A percentile compares a stretch with the other conserved stretches of the same genome.
These are phyloP conservation scores for Lactarius sp. DNA, from an alignment of 768 basidiomycete genomes.

Conservation along the genomic window DNA sequence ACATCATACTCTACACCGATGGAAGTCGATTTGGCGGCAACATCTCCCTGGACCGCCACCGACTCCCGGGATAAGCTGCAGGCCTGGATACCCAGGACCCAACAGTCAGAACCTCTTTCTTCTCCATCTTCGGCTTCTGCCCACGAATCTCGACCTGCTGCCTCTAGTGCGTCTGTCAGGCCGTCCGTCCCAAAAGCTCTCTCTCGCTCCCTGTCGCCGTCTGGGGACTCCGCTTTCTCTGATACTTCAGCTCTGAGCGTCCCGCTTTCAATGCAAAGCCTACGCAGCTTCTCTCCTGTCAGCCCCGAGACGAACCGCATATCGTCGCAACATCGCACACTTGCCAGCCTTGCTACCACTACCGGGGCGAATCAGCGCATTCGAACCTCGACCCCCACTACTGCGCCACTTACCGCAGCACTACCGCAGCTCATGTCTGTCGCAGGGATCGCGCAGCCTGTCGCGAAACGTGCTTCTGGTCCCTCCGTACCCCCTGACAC, in stretches of 20 bases:
- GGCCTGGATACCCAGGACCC: constrained; percentile 16
- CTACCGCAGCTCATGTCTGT: neutral
- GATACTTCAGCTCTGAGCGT: constrained; percentile 11
- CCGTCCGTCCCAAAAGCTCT: constrained; percentile 5
- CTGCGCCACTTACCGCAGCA: neutral
- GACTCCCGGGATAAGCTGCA: constrained; percentile 10
- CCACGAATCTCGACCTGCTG: constrained; percentile 3
- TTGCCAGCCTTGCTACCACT: neutral
- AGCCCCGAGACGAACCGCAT: neutral
- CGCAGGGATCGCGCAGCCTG: constrained; percentile 7
- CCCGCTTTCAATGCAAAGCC: constrained; percentile 5
- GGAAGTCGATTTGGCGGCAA: constrained; percentile 9
- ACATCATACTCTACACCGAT: constrained; percentile 2
- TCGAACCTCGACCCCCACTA: neutral
- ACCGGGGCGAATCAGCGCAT: neutral
- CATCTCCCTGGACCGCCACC: constrained; percentile 14
- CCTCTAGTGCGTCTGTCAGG: constrained; percentile 6
- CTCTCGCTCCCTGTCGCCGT: constrained; percentile 23
- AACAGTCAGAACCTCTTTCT: constrained; percentile 12
- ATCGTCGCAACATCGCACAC: neutral
- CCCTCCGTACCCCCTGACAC: constrained; percentile 4
- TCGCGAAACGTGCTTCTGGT: constrained; percentile 9
- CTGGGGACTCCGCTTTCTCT: constrained; percentile 14
- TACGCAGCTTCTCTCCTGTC: constrained; percentile 10
- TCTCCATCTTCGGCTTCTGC: constrained; percentile 19